These are phyloP conservation scores for Yamadazyma sp. DNA, from an alignment of 1,139 yeast species.

Conservation along the genomic window DNA sequence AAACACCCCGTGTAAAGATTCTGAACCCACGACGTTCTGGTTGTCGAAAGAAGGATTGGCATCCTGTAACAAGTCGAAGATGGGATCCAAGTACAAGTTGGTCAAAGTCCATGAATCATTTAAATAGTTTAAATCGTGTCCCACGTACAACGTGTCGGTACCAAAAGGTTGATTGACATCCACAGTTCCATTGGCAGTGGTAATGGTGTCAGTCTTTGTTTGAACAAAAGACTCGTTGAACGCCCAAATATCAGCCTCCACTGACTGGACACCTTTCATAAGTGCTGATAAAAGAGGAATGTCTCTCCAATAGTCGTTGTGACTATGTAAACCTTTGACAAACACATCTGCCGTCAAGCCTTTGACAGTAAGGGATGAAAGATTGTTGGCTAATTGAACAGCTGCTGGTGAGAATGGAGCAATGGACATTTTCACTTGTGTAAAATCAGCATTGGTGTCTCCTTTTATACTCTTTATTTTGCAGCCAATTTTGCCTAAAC, in stretches of 20 bases:
- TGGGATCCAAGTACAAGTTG: conserved; percentile 53
- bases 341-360: conserved; percentile 49
- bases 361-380: conserved; percentile 21
- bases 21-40: conserved; percentile 11
- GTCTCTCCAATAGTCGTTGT: conserved; percentile 72
- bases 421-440: conserved; percentile 9
- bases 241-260: conserved; percentile 74
- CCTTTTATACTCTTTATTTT: conserved; percentile 1
- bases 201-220: conserved; percentile 26
- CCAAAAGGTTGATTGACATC: conserved; percentile 21
- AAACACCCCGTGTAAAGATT: conserved; percentile 29
- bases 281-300: conserved; percentile 64
- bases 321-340: conserved; percentile 61
- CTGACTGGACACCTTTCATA: conserved; percentile 55
- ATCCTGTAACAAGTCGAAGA: conserved; percentile 46
- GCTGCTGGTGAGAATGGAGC: conserved; percentile 7
- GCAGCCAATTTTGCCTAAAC: too few relatives aligned
- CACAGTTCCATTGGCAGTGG: conserved; percentile 12
- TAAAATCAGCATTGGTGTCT: too few relatives aligned
- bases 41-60: conserved; percentile 45
- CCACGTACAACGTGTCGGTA: conserved; percentile 53
- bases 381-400: conserved; percentile 4
- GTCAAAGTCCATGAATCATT: conserved; percentile 44
- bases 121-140: conserved; percentile 56
- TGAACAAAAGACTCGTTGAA: conserved; percentile 29